These are phyloP conservation scores for Hanseniaspora uvarum DNA, from an alignment of 1,139 yeast genomes.

Conservation along the genomic window DNA sequence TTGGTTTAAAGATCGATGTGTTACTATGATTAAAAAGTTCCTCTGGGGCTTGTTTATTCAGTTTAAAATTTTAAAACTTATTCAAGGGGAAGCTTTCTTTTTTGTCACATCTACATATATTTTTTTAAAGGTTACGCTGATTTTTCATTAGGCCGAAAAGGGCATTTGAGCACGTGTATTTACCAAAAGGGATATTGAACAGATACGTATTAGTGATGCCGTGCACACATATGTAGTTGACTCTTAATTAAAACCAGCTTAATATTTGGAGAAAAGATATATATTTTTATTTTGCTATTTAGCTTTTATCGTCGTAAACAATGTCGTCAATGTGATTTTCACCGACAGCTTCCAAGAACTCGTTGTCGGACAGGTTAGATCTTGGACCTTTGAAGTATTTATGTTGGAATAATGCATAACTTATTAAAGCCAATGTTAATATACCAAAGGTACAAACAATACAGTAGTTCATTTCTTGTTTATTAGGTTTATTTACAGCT, in stretches of 20 bases:
- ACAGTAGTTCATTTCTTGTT: constrained; percentile 49
- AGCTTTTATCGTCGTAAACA: constrained; percentile 6
- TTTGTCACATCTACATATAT: too few species aligned
- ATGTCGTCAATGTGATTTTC: constrained; percentile 27
- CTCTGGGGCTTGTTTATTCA: too few species aligned
- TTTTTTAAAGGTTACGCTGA: too few species aligned
- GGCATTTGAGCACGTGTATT: background rate
- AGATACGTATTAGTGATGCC: background rate
- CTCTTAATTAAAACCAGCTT: background rate
- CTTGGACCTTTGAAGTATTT: constrained; percentile 44
- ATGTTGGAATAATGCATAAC: constrained; percentile 40
- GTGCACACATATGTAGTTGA: background rate
- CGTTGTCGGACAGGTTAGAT: constrained; percentile 27
- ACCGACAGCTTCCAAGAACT: constrained; percentile 25
- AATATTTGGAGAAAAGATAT: background rate
- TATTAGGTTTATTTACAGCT: constrained; percentile 34
- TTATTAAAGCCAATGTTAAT: constrained; percentile 39
- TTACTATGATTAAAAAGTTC: too few species aligned
- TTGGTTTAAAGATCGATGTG: background rate
- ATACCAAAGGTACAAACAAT: constrained; percentile 45
- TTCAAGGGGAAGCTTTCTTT: too few species aligned
- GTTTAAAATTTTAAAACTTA: too few species aligned
- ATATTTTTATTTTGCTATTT: background rate
- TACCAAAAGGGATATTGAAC: too few species aligned
- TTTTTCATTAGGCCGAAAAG: too few species aligned